Base-by-base conservation (phyloP, 1,284 basidiomycete species). In the Cerioporus squamosus region DNA sequence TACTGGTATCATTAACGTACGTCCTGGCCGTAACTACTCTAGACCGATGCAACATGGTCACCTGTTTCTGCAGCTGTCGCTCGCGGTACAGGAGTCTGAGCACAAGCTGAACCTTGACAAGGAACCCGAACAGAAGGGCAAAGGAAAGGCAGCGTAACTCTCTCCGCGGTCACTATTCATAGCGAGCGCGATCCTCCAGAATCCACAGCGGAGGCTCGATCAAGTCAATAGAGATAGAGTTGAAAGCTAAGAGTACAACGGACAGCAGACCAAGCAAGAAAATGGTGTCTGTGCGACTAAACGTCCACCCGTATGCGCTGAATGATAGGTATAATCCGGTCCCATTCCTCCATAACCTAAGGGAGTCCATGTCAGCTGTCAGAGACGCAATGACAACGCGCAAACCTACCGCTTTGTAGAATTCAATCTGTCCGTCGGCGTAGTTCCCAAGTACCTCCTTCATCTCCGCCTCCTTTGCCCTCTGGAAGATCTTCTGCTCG, bases 361-460 rank as follows among this genome's bases (percentile, higher is more conserved):
- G 36, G 26, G 47, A 36, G 33, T 12, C 18, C n/a, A 24, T 10
- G 15, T 58, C 23, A 59, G 20, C 20, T 42, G 4, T 20, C 23
- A 31, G 39, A 17, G 4, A 44, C 50, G 47, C 43, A 55, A 55
- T 20, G 23, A 38, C 47, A n/a, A 77, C 85, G 55, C n/a, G 40
- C 15, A 42, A 42, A 42, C 40, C 20, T 72, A 92, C 92, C 66
- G 90, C 83, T 75, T 91, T 90, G 72, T 97, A 94, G 76, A 97
- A 94, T 70, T 95, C 93, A 62, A 98, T 94, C 74, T 99, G 91
- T 2, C 95, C 96, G 64, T 98, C 93, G 9, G 94, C 94, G 61
- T 97, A 86, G 57, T 90, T 88, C 6, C 85, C 85, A 10, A 99
- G 74, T 81, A 98, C 87, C 70, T 96, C 94, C 76, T 97, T 97